phyloP scores from a whole-genome alignment of 352 stramenopile species.

The Pythium volutum region DNA sequence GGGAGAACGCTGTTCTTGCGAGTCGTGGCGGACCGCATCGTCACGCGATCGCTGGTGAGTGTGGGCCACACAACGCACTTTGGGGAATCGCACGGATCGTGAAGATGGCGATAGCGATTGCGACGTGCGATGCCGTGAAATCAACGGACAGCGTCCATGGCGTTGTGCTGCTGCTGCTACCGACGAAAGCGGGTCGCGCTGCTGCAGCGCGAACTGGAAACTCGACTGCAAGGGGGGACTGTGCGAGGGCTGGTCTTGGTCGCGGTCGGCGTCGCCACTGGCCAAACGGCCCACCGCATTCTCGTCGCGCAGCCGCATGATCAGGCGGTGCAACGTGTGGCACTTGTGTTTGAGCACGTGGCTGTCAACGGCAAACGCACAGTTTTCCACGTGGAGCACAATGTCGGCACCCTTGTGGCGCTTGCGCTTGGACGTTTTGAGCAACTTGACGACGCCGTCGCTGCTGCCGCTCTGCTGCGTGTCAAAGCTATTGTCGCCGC shows the following conservation, averaged over 20 bases:
- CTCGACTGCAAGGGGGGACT: neutral
- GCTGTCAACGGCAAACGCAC: constrained; percentile 45
- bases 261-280: neutral
- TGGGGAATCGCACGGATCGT: neutral
- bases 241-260: neutral
- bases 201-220: constrained; percentile 8
- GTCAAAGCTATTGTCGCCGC: constrained; percentile 6
- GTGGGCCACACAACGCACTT: constrained; percentile 24
- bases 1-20: neutral
- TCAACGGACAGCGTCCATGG: constrained; percentile 1
- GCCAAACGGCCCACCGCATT: constrained; percentile 9
- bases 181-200: constrained; percentile 11
- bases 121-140: constrained; percentile 9
- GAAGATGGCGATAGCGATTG: neutral
- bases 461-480: constrained; percentile 14
- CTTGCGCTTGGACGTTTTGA: constrained; percentile 23
- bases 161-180: neutral
- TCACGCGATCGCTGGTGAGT: constrained; percentile 1
- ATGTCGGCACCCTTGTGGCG: constrained; percentile 29
- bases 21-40: neutral
- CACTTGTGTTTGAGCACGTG: constrained; percentile 33
- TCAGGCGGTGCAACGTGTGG: constrained; percentile 34
- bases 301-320: constrained; percentile 25
- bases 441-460: neutral
- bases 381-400: constrained; percentile 46